Evolutionary conservation across 345 rosid genomes (phyloP), one percentile per base, ranked within the genome.

Genomic region (Euclidium syriacum): DNA sequence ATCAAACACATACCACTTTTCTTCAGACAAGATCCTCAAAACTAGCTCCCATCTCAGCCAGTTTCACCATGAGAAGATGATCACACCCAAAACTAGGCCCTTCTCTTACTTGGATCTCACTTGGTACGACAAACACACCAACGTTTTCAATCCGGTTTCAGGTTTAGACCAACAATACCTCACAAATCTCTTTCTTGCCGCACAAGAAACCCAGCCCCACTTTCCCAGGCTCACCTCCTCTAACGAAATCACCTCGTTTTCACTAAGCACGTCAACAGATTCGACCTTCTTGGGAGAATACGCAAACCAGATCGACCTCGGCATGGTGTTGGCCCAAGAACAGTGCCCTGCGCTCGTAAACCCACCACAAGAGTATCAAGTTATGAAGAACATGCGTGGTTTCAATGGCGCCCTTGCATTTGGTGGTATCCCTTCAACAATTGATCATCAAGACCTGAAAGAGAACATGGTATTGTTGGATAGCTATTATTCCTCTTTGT

Each of bases 201-300:
- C 85, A 44, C 62, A 79, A 57, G 77, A 80, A 68, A 27, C 66
- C 50, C 50, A 75, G 51, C 16, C 75, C 22, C 50, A 58, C 32
- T 39, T 77, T 43, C 54, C 77, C 3, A 79, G 52, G 54, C 53
- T 60, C 32, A 35, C 59, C 12, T 62, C 62, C 3, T 59, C 61
- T 11, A 52, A 71, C 22, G 85, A 78, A 51, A 56, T 64, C 47
- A 71, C 87, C 27, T 77, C 95, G 3, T 47, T 81, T 68, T 60
- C 75, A 53, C 71, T 77, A 36, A 81, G 75, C 81, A 77, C 76
- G 75, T 58, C 90, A 32, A 40, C 70, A 56, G 40, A 56, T n/a
- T 80, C 85, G 15, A 66, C 83, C 18, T 57, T 74, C 62, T 67
- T 81, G 14, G 88, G 83, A 67, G 80, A 80, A 30, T 52, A 43